A percentile compares a stretch with the other conserved stretches of the same genome.
Evolutionary conservation across 192 early-diverging fungal species (phyloP).

Genomic region (Linnemannia schmuckeri): DNA sequence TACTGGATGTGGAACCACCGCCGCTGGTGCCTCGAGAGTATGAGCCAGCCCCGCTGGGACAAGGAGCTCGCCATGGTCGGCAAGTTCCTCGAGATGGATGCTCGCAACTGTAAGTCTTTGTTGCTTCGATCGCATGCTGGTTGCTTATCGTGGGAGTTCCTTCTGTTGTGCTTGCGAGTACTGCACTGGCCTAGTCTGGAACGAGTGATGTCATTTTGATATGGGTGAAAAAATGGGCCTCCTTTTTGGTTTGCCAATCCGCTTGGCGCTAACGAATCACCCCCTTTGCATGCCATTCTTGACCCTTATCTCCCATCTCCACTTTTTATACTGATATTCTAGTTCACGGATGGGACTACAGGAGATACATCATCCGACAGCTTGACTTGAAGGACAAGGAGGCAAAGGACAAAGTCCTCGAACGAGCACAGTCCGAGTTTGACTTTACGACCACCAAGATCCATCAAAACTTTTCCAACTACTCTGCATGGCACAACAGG

Average conservation of each 20-base stretch:
- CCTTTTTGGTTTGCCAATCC: background rate
- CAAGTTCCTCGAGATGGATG: conserved; percentile 87
- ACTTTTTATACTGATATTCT: background rate
- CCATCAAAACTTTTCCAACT: conserved; percentile 94
- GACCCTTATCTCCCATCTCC: background rate
- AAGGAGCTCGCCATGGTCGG: conserved; percentile 82
- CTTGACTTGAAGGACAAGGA: conserved; percentile 45
- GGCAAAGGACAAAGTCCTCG: conserved; percentile 41
- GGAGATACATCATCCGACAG: conserved; percentile 84
- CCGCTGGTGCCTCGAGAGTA: conserved; percentile 85
- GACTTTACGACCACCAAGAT: conserved; percentile 94
- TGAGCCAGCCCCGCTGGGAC: conserved; percentile 84
- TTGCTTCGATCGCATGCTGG: background rate
- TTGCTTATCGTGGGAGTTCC: background rate
- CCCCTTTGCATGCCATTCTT: background rate
- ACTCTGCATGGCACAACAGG: conserved; percentile 98
- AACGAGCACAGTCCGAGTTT: conserved; percentile 75
- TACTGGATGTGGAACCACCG: conserved; percentile 99
- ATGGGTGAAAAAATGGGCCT: background rate
- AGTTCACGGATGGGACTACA: conserved; percentile 99
- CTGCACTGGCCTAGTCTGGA: background rate
- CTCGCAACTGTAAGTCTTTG: conserved; percentile 88
- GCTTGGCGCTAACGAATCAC: background rate
- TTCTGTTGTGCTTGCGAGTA: background rate
- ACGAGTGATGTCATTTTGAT: conserved; percentile 40